These are phyloP conservation scores for Beauveria bassiana DNA, from an alignment of 2,329 filamentous ascomycete genomes.

Conservation along the genomic window DNA sequence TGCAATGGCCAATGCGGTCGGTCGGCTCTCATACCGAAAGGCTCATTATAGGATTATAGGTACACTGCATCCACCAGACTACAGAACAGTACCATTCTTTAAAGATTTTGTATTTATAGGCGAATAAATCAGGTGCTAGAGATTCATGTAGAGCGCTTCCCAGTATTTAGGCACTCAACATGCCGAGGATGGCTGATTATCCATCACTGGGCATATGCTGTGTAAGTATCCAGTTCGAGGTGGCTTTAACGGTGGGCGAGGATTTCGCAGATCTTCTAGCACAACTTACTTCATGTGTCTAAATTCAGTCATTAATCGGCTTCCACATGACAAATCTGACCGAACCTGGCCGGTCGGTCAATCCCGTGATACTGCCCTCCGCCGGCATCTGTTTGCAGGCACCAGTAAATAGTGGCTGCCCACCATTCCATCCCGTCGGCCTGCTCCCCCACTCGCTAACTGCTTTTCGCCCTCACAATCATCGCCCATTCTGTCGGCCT, in stretches of 20 bases:
- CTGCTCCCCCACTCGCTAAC: background rate
- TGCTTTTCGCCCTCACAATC: constrained; percentile 3
- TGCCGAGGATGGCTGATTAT: no score
- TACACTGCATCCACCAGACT: no score
- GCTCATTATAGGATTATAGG: no score
- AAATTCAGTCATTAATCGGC: background rate
- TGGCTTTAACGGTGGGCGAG: no score
- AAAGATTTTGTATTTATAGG: no score
- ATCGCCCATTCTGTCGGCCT: background rate
- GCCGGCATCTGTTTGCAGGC: background rate
- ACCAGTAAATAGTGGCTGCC: background rate
- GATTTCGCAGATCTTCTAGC: background rate
- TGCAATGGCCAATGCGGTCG: background rate
- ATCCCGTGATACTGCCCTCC: background rate
- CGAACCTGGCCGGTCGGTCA: background rate
- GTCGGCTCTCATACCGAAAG: no score
- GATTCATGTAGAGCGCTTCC: no score
- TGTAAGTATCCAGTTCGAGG: no score
- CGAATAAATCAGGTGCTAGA: no score
- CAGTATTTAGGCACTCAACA: no score
- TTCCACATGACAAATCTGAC: background rate
- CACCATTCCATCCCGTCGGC: background rate
- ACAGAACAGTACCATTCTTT: no score
- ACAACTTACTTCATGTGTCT: background rate
- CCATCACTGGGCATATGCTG: no score